Evolutionary conservation across 1,284 basidiomycete genomes (phyloP).

Genomic region (Ceratobasidium papillatum): DNA sequence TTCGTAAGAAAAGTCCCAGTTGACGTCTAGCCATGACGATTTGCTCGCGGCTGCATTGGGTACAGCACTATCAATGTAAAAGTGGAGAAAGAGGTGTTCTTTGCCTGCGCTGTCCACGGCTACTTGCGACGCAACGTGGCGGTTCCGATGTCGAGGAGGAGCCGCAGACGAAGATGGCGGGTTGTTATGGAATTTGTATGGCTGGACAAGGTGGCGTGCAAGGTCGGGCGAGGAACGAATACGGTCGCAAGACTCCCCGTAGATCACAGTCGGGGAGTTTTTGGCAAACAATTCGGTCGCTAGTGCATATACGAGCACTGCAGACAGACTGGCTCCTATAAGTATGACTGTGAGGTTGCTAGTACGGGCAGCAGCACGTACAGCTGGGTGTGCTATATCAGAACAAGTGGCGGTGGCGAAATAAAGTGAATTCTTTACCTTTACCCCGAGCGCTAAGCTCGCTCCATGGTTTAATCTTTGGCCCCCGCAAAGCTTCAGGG

Average conservation of each 20-base stretch:
- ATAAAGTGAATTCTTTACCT: slow-evolving; percentile 53
- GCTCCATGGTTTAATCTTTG: slow-evolving; percentile 76
- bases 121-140: slow-evolving; percentile 77
- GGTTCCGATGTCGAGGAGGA: slow-evolving; percentile 79
- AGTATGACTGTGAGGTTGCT: slow-evolving; percentile 86
- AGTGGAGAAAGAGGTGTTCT: slow-evolving; percentile 82
- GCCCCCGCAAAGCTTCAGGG: slow-evolving; percentile 61
- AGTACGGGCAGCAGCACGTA: slow-evolving; percentile 79
- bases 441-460: slow-evolving; percentile 84
- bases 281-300: slow-evolving; percentile 78
- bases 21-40: slow-evolving; percentile 21
- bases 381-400: slow-evolving; percentile 59
- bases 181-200: slow-evolving; percentile 78
- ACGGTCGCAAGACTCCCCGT: slow-evolving; percentile 84
- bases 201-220: slow-evolving; percentile 67
- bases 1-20: slow-evolving; percentile 35
- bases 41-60: not conserved
- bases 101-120: slow-evolving; percentile 71
- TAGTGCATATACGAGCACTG: slow-evolving; percentile 72
- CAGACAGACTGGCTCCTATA: slow-evolving; percentile 81
- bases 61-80: slow-evolving; percentile 62
- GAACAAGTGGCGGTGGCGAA: slow-evolving; percentile 25
- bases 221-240: slow-evolving; percentile 80
- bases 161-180: slow-evolving; percentile 72
- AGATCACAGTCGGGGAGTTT: slow-evolving; percentile 91